phyloP scores from a whole-genome alignment of 2,329 filamentous ascomycete genomes.

The Trichoderma gracile region DNA sequence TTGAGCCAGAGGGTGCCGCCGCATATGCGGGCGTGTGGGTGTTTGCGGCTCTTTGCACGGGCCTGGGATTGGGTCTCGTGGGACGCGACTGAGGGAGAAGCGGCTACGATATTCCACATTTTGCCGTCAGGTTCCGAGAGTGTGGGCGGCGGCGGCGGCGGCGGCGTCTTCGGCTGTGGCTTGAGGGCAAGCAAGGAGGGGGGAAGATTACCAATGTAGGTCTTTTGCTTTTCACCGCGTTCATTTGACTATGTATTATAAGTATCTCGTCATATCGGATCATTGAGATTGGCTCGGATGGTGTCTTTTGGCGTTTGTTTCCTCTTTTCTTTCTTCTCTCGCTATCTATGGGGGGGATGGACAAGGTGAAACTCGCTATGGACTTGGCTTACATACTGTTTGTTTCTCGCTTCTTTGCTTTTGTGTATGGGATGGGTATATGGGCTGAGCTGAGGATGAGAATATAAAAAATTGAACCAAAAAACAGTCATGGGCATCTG shows the following conservation, averaged over 20 bases:
- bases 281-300: background rate
- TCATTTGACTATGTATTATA: constrained; percentile 10
- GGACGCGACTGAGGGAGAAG: constrained; percentile 42
- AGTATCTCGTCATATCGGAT: background rate
- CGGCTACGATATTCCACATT: background rate
- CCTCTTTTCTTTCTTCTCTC: background rate
- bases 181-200: background rate
- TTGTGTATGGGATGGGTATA: constrained; percentile 10
- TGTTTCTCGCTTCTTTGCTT: background rate
- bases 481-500: background rate
- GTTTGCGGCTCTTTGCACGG: constrained; percentile 61
- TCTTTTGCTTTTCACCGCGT: background rate
- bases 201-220: background rate
- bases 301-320: background rate
- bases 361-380: background rate
- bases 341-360: background rate
- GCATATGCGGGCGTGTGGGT: constrained; percentile 77
- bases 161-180: background rate
- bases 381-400: constrained; percentile 1
- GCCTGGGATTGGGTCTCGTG: constrained; percentile 55
- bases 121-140: background rate
- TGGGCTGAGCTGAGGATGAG: background rate
- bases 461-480: background rate
- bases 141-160: too few species aligned
- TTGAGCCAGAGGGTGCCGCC: constrained; percentile 67